Conservation (phyloP, 2,329 filamentous ascomycete genomes). For the Alternaria infectoria region DNA sequence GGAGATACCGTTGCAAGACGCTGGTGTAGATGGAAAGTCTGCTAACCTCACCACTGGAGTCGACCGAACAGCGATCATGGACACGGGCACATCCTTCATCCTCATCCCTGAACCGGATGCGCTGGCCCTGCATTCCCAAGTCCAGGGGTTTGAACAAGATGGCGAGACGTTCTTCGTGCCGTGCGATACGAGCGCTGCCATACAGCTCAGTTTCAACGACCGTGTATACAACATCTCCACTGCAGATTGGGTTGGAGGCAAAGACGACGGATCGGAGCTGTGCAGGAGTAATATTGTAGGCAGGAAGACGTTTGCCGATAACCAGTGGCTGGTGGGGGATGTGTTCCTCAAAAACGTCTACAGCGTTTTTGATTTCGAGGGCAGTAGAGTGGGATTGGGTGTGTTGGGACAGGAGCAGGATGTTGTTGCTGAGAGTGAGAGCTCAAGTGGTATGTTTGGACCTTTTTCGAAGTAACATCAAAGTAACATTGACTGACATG, state of each 20-base stretch:
- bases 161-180: slow-evolving; percentile 73
- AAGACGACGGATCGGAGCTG: slow-evolving; percentile 33
- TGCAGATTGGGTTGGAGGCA: slow-evolving; percentile 72
- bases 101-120: slow-evolving; percentile 74
- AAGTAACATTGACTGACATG: background rate
- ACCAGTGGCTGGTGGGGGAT: slow-evolving; percentile 81
- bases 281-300: slow-evolving; percentile 77
- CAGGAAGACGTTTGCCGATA: slow-evolving; percentile 66
- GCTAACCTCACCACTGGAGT: slow-evolving; percentile 45
- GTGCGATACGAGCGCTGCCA: slow-evolving; percentile 66
- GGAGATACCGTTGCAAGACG: slow-evolving; percentile 73
- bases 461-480: no score
- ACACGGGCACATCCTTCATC: slow-evolving; percentile 82
- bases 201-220: slow-evolving; percentile 73
- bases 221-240: slow-evolving; percentile 69
- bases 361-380: slow-evolving; percentile 79
- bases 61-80: slow-evolving; percentile 71
- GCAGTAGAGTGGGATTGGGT: slow-evolving; percentile 64
- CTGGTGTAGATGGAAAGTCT: slow-evolving; percentile 65
- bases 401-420: slow-evolving; percentile 24
- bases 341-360: slow-evolving; percentile 92
- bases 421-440: background rate
- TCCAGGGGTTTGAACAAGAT: slow-evolving; percentile 66
- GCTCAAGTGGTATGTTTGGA: slow-evolving; percentile 7
- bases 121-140: slow-evolving; percentile 68